Conservation (phyloP, 2,329 filamentous ascomycete species). For the Paecilomyces variotii region DNA sequence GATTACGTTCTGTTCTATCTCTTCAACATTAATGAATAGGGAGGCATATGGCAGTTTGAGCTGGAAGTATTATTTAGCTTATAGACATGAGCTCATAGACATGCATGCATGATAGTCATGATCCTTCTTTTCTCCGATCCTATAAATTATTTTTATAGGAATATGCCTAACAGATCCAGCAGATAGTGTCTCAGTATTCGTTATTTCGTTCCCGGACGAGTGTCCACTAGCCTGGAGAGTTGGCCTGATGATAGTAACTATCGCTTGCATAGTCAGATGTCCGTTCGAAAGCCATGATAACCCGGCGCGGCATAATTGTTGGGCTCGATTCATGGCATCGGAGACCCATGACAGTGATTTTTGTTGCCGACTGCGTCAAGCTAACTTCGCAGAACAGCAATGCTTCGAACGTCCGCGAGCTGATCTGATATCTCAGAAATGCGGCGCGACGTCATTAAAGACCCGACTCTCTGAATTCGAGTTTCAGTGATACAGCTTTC, state of each 20-base stretch:
- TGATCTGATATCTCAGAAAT: background rate
- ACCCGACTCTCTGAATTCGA: background rate
- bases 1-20: background rate
- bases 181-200: background rate
- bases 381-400: no score
- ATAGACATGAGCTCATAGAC: background rate
- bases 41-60: background rate
- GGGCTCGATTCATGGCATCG: background rate
- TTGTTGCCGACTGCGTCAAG: background rate
- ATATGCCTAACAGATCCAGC: background rate
- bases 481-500: background rate
- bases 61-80: background rate
- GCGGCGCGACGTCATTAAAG: background rate
- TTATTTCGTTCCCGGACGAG: background rate
- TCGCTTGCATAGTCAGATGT: background rate
- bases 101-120: background rate
- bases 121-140: background rate
- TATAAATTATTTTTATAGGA: background rate
- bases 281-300: background rate
- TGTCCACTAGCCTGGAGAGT: background rate
- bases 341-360: background rate
- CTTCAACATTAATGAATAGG: background rate
- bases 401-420: no score
- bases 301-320: background rate
- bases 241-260: background rate